Evolutionary conservation across 345 rosid genomes (phyloP).

Genomic region (Anastatica hierochuntica): DNA sequence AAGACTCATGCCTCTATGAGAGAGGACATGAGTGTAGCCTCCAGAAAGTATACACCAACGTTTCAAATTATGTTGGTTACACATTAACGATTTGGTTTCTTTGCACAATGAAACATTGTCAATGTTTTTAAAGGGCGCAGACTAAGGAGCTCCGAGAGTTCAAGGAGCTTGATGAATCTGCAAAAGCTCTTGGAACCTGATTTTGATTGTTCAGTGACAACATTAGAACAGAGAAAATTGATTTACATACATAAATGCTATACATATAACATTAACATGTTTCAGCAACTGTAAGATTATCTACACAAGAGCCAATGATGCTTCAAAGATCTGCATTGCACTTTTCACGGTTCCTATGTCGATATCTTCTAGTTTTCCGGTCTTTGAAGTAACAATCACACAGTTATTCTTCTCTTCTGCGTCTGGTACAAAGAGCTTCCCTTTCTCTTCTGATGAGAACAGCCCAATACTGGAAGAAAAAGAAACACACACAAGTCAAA

Average conservation of each 20-base stretch:
- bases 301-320: constrained; percentile 62
- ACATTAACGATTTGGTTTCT: not conserved
- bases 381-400: constrained; percentile 48
- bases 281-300: constrained; percentile 8
- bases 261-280: constrained; percentile 9
- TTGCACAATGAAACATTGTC: constrained; percentile 6
- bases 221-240: constrained; percentile 5
- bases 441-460: constrained; percentile 72
- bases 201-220: constrained; percentile 30
- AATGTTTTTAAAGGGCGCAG: constrained; percentile 34
- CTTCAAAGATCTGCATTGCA: constrained; percentile 53
- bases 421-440: constrained; percentile 49
- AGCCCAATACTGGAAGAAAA: constrained; percentile 56
- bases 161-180: constrained; percentile 38
- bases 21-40: constrained; percentile 2
- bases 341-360: constrained; percentile 47
- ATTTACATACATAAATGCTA: constrained; percentile 12
- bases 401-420: constrained; percentile 60
- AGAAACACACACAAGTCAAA: constrained; percentile 1
- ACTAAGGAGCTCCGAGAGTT: constrained; percentile 18
- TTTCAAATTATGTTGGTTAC: constrained; percentile 4
- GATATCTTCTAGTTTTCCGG: constrained; percentile 56
- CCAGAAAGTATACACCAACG: constrained; percentile 2
- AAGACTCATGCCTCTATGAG: constrained; percentile 80
- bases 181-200: constrained; percentile 79